Evolutionary conservation across 495 filamentous ascomycete genomes (phyloP).

Genomic region (Xylaria bambusicola): DNA sequence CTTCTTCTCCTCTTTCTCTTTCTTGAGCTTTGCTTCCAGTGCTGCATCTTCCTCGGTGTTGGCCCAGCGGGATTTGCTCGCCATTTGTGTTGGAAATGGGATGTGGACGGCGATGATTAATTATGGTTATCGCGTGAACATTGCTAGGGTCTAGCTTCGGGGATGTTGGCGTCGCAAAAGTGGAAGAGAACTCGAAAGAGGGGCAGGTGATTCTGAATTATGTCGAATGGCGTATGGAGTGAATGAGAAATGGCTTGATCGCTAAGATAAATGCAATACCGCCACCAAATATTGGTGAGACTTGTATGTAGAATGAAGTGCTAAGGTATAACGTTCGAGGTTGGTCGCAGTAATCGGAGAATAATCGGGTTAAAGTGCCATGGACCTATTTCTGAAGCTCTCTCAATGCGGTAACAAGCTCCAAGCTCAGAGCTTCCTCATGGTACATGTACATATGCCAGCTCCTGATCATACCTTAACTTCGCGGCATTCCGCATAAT

Average conservation of each 20-base stretch:
- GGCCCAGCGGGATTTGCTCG: conserved; percentile 82
- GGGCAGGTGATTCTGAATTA: too few relatives aligned
- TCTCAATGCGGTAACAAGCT: too few relatives aligned
- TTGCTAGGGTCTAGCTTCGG: not conserved
- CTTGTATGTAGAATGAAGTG: too few relatives aligned
- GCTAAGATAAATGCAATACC: too few relatives aligned
- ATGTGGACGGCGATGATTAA: not conserved
- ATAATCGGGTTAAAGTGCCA: conserved; percentile 15
- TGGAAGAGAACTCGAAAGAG: too few relatives aligned
- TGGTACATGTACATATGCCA: too few relatives aligned
- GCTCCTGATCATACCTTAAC: not conserved
- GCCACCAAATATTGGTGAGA: too few relatives aligned
- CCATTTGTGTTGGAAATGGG: conserved; percentile 49
- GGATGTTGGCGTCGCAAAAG: not conserved
- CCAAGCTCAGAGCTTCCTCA: too few relatives aligned
- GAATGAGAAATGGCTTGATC: too few relatives aligned
- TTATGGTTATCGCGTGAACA: conserved; percentile 11
- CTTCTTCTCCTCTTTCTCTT: conserved; percentile 89
- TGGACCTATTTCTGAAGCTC: conserved; percentile 14
- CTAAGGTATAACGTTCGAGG: conserved; percentile 1
- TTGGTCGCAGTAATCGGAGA: conserved; percentile 1
- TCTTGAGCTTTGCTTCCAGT: conserved; percentile 69
- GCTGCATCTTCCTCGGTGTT: conserved; percentile 75
- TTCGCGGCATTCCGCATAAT: too few relatives aligned
- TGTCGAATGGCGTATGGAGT: too few relatives aligned